Conservation (phyloP, 1,284 basidiomycete genomes). For the Naganishia sp. region DNA sequence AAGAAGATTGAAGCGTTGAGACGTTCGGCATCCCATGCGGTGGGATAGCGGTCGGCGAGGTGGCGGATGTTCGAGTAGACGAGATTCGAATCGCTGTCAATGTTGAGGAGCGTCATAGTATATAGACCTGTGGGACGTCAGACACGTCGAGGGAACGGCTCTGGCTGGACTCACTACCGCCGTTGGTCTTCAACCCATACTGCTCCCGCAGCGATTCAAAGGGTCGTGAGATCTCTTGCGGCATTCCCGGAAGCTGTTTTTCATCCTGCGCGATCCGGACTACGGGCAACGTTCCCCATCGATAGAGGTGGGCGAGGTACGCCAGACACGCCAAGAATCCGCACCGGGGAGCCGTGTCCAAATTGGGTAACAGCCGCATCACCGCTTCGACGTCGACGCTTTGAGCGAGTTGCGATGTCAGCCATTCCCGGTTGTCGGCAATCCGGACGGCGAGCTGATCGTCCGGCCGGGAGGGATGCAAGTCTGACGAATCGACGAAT, state of each 20-base stretch:
- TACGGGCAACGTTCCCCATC: constrained; percentile 31
- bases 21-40: constrained; percentile 29
- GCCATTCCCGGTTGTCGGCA: constrained; percentile 23
- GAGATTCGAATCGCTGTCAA: constrained; percentile 9
- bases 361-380: background rate
- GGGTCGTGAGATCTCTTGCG: constrained; percentile 23
- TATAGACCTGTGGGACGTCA: constrained; percentile 19
- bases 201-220: constrained; percentile 19
- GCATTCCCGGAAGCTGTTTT: constrained; percentile 17
- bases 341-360: constrained; percentile 8
- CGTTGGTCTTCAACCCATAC: constrained; percentile 27
- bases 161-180: constrained; percentile 22
- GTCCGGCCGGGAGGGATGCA: constrained; percentile 28
- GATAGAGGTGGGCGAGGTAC: constrained; percentile 32
- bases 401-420: constrained; percentile 14
- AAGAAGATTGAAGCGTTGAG: constrained; percentile 31
- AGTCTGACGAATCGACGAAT: constrained; percentile 28
- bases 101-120: constrained; percentile 34
- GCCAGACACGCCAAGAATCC: constrained; percentile 32
- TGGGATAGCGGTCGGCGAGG: constrained; percentile 15
- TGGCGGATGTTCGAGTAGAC: constrained; percentile 32
- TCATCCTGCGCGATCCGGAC: constrained; percentile 34
- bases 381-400: constrained; percentile 11
- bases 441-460: constrained; percentile 24
- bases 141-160: background rate